phyloP scores from a whole-genome alignment of 176 grass and related monocot genomes.

The Eremochloa ophiuroides region DNA sequence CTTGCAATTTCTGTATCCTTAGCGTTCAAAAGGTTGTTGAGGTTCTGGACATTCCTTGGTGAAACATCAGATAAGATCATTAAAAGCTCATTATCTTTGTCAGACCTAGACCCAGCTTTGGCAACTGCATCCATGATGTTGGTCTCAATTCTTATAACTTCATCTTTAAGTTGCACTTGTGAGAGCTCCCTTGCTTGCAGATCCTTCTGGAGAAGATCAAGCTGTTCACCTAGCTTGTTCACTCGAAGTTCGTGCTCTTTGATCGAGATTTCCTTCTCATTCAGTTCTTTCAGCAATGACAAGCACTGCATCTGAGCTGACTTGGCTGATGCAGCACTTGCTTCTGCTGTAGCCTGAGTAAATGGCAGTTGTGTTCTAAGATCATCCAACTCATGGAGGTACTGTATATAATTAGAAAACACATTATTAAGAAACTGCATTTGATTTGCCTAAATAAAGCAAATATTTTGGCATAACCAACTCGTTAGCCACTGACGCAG shows the following conservation, averaged over 20 bases:
- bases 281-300: conserved; percentile 59
- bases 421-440: conserved; percentile 5
- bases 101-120: conserved; percentile 44
- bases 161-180: conserved; percentile 69
- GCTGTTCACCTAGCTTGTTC: conserved; percentile 63
- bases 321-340: conserved; percentile 68
- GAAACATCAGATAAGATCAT: conserved; percentile 73
- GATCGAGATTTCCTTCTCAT: conserved; percentile 59
- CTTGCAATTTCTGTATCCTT: conserved; percentile 75
- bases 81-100: conserved; percentile 62
- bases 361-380: conserved; percentile 57
- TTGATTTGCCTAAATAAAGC: neutral
- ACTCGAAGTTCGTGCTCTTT: conserved; percentile 73
- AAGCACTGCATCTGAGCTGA: conserved; percentile 64
- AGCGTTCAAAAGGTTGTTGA: conserved; percentile 61
- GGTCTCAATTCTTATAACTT: conserved; percentile 59
- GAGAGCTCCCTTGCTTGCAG: conserved; percentile 64
- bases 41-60: conserved; percentile 77
- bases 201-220: conserved; percentile 67
- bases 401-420: conserved; percentile 35
- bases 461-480: neutral
- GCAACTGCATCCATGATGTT: conserved; percentile 68
- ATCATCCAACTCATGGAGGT: conserved; percentile 60
- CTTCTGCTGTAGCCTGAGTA: conserved; percentile 71
- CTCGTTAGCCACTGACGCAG: neutral